Conservation (phyloP, 345 rosid genomes). For the Cardiospermum halicacabum region DNA sequence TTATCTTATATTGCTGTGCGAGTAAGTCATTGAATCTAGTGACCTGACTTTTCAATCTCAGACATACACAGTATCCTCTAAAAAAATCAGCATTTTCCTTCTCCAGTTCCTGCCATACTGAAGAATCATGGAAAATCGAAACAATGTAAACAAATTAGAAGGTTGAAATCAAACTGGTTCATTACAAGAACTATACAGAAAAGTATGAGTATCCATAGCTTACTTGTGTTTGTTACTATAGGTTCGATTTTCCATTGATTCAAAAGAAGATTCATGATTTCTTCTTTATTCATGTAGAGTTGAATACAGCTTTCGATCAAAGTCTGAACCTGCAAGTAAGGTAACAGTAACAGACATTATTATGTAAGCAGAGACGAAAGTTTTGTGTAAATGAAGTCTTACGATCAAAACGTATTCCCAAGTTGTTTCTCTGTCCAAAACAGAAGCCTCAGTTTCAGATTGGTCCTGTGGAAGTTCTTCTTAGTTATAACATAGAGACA, state of each 20-base stretch:
- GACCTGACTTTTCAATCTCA: slow-evolving; percentile 24
- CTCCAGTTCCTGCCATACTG: slow-evolving; percentile 31
- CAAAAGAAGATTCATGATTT: slow-evolving; percentile 38
- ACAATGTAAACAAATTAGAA: background rate
- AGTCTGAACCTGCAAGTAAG: slow-evolving; percentile 39
- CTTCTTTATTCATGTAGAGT: slow-evolving; percentile 50
- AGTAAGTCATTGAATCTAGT: slow-evolving; percentile 23
- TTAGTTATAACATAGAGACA: no score
- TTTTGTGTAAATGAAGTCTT: background rate
- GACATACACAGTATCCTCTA: slow-evolving; percentile 18
- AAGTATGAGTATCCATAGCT: background rate
- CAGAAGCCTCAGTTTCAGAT: no score
- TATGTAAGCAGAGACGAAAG: background rate
- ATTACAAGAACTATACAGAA: background rate
- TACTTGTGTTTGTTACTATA: slow-evolving; percentile 40
- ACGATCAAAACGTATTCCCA: slow-evolving; percentile 8
- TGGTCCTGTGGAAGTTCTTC: no score
- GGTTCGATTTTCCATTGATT: slow-evolving; percentile 38
- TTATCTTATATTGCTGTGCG: slow-evolving; percentile 13
- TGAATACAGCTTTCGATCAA: slow-evolving; percentile 56
- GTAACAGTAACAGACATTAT: background rate
- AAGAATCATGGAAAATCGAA: slow-evolving; percentile 7
- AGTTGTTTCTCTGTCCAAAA: background rate
- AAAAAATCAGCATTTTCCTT: slow-evolving; percentile 26
- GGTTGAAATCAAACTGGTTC: background rate